Conservation (phyloP, 2,329 filamentous ascomycete genomes). For the Thyridium curvatum region DNA sequence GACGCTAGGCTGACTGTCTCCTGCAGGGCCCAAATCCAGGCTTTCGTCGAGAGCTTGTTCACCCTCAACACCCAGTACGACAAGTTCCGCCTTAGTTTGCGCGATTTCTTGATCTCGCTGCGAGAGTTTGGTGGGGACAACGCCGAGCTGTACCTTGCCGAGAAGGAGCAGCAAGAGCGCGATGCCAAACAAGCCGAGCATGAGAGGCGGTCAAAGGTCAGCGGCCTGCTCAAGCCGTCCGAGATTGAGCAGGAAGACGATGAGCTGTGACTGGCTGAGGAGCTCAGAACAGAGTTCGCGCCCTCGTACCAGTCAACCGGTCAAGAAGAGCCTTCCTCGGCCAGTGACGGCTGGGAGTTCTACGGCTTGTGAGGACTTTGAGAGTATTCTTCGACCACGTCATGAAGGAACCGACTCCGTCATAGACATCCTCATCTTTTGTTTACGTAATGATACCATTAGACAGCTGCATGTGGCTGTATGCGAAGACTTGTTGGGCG, state of each 20-base stretch:
- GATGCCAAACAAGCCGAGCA: slow-evolving; percentile 84
- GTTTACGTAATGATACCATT: slow-evolving; percentile 3
- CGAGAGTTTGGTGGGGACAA: slow-evolving; percentile 98
- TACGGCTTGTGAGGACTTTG: slow-evolving; percentile 47
- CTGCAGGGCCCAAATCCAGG: slow-evolving; percentile 72
- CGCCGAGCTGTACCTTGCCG: slow-evolving; percentile 84
- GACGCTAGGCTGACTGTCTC: slow-evolving; percentile 23
- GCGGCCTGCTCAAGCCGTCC: slow-evolving; percentile 93
- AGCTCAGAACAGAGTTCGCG: slow-evolving; percentile 57
- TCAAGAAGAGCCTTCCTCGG: slow-evolving; percentile 15
- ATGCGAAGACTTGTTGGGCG: no score
- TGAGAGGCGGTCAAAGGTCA: slow-evolving; percentile 89
- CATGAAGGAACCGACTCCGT: not conserved
- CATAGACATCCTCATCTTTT: slow-evolving; percentile 1
- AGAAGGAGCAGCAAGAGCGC: slow-evolving; percentile 86
- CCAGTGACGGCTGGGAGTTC: slow-evolving; percentile 59
- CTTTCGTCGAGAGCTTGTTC: slow-evolving; percentile 87
- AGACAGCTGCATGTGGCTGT: not conserved
- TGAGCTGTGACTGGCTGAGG: slow-evolving; percentile 76
- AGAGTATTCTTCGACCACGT: not conserved
- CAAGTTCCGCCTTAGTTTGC: slow-evolving; percentile 91
- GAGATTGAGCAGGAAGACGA: slow-evolving; percentile 86
- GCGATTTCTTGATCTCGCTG: slow-evolving; percentile 94
- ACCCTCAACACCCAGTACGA: slow-evolving; percentile 81
- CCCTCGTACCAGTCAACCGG: slow-evolving; percentile 16